Conservation (phyloP, 345 rosid genomes). For the Capsella bursapastoris region DNA sequence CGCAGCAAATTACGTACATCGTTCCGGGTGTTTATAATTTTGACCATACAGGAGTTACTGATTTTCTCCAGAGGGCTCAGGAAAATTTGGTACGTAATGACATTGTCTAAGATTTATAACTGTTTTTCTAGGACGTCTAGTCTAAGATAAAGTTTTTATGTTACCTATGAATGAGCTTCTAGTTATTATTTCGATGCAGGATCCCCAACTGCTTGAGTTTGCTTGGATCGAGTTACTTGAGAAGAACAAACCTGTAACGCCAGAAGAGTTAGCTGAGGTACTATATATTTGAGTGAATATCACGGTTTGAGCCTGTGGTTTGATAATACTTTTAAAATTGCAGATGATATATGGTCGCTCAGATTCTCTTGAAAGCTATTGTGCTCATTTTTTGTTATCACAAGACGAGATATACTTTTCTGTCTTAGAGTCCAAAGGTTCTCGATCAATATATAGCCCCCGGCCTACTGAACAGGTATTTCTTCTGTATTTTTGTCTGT, state of each 20-base stretch:
- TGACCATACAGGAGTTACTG: constrained; percentile 64
- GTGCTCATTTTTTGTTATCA: constrained; percentile 90
- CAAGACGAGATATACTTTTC: constrained; percentile 83
- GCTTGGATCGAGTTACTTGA: constrained; percentile 98
- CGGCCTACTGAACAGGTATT: constrained; percentile 74
- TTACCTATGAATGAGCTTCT: constrained; percentile 19
- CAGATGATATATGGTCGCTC: constrained; percentile 87
- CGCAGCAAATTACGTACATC: constrained; percentile 83
- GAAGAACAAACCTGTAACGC: constrained; percentile 76
- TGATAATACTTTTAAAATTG: constrained; percentile 47
- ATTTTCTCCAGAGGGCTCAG: constrained; percentile 66
- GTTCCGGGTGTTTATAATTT: constrained; percentile 83
- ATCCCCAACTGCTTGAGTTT: constrained; percentile 79
- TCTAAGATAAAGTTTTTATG: constrained; percentile 18
- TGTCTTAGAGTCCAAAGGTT: constrained; percentile 72
- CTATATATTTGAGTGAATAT: constrained; percentile 19
- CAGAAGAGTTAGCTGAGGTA: constrained; percentile 96
- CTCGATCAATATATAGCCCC: constrained; percentile 70
- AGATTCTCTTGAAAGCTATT: constrained; percentile 88
- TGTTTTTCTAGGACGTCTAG: not conserved
- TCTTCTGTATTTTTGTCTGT: constrained; percentile 7
- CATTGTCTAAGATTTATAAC: not conserved
- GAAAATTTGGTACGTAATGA: constrained; percentile 74
- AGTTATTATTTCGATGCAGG: constrained; percentile 54
- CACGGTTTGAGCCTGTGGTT: constrained; percentile 28